These are phyloP conservation scores for Nicotiana undulata DNA, from an alignment of 257 asterid genomes.

Conservation along the genomic window DNA sequence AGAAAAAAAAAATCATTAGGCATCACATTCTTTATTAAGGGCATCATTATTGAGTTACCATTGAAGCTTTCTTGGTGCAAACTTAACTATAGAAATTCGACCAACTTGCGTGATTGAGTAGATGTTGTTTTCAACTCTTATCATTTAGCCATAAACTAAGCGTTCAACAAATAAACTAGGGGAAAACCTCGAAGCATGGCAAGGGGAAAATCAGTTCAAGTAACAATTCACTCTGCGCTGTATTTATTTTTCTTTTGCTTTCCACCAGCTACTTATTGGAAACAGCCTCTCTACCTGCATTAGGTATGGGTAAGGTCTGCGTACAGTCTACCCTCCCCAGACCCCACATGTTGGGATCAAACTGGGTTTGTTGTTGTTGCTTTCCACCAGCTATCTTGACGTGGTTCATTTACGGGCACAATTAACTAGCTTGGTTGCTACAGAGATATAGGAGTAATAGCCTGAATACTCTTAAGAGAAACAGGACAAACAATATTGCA, in stretches of 20 bases:
- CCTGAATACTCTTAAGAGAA: not conserved
- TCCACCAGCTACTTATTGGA: not conserved
- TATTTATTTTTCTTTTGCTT: not conserved
- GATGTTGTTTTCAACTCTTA: not conserved
- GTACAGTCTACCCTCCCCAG: too few species aligned
- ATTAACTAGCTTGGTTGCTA: not conserved
- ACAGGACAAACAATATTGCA: not conserved
- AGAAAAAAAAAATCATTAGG: not conserved
- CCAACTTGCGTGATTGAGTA: not conserved
- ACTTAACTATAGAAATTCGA: not conserved
- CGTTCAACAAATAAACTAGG: not conserved
- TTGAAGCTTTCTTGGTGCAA: not conserved
- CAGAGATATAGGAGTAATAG: not conserved
- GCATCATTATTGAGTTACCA: not conserved
- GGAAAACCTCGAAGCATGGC: not conserved
- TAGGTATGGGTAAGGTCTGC: too few species aligned
- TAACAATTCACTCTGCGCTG: not conserved
- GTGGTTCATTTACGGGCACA: not conserved
- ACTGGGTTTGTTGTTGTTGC: too few species aligned
- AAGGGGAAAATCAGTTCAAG: not conserved
- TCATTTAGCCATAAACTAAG: not conserved
- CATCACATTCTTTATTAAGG: not conserved
- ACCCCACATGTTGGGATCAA: too few species aligned
- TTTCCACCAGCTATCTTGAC: not conserved
- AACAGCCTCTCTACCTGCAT: too few species aligned